Evolutionary conservation across 2,329 filamentous ascomycete species (phyloP), one percentile per base, ranked within the genome.

Genomic region (Talaromyces verruculosus): DNA sequence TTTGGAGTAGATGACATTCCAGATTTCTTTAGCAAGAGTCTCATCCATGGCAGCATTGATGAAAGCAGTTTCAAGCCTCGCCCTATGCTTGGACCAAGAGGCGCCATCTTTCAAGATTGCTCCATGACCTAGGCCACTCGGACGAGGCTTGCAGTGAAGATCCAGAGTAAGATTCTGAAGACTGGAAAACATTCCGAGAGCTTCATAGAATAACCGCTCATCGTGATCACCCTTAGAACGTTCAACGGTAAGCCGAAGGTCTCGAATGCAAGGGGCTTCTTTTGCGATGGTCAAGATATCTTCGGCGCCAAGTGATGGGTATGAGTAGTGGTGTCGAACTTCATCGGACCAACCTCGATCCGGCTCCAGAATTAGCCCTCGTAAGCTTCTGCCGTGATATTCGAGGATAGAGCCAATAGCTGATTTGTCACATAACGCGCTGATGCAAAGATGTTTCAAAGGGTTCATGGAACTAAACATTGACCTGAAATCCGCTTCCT

Each of bases 391-490:
- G 5, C 41, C 41, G 13, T 49, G 41, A 17, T 51, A 22, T 25
- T 22, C 43, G 19, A 61, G 41, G 13, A 61, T 47, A 47, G 41
- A 11, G 8, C 10, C 11, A 22, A 61, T 28, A 22, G 30, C 28
- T 25, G 41, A 61, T 25, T 47, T 51, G 5, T 61, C 59, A 7
- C 17, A 22, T 30, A 33, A 35, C 28, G 11, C 59, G 35, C 33
- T 39, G 19, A 61, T 13, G 13, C 59, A 13, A 15, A 61, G 25
- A 25, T 19, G 35, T 28, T 49, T 61, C 13, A 61, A 49, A 2
- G 59, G 59, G 2, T 61, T 61, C 10, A 61, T 10, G n/a, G 41
- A 19, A 33, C 45, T n/a, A 49, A 61, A 61, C 47, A 61, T 37
- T 37, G 35, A 37, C 35, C 35, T 37, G 35, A 37, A 37, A 37